Percentiles rank a stretch among this genome's conserved stretches.
phyloP scores from a whole-genome alignment of 805 yeast species.

The Candida piceae region DNA sequence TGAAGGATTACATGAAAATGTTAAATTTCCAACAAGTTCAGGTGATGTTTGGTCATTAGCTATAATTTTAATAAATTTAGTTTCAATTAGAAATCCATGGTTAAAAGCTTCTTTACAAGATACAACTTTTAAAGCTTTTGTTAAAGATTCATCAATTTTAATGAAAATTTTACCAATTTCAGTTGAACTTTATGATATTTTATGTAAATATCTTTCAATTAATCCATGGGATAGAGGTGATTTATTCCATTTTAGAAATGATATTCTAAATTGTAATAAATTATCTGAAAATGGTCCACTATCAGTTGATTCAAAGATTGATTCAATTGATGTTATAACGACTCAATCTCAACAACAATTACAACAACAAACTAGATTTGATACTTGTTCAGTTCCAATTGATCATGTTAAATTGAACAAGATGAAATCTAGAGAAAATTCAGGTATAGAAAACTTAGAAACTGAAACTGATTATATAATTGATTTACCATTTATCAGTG shows the following conservation, averaged over 20 bases:
- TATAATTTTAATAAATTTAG: conserved; percentile 70
- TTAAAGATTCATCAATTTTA: conserved; percentile 50
- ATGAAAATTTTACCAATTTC: conserved; percentile 71
- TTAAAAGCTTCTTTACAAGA: conserved; percentile 67
- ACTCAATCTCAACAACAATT: conserved; percentile 22
- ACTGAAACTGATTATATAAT: conserved; percentile 27
- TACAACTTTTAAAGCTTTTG: conserved; percentile 59
- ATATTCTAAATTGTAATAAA: conserved; percentile 29
- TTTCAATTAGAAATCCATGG: conserved; percentile 90
- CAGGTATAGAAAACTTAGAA: conserved; percentile 23
- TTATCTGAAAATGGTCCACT: conserved; percentile 32
- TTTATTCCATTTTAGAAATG: conserved; percentile 35
- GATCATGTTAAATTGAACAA: conserved; percentile 30
- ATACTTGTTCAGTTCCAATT: conserved; percentile 30
- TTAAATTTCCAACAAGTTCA: conserved; percentile 56
- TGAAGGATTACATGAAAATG: conserved; percentile 26
- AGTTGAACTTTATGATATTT: conserved; percentile 48
- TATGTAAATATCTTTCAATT: conserved; percentile 38
- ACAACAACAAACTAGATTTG: conserved; percentile 9
- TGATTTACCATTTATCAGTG: conserved; percentile 14
- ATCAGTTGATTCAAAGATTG: conserved; percentile 24
- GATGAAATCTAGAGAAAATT: conserved; percentile 25
- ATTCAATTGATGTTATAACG: conserved; percentile 22
- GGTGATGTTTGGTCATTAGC: conserved; percentile 90
- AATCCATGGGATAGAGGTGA: conserved; percentile 46